Conservation (phyloP, 139 green algal species). For the Tetradesmus obliquus region DNA sequence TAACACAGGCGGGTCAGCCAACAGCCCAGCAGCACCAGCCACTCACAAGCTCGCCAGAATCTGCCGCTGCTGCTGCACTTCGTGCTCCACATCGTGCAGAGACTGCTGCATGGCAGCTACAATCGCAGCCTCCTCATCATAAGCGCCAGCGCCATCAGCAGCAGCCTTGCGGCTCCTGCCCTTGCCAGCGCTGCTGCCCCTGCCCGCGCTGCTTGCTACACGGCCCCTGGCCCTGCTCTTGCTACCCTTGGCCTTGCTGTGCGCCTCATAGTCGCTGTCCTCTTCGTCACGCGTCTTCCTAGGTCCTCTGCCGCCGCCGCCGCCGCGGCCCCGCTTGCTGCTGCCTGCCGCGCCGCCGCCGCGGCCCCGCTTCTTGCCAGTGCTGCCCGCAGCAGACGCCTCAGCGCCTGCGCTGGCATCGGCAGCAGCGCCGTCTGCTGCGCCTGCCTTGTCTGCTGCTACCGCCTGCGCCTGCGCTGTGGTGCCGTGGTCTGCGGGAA, state of each 20-base stretch:
- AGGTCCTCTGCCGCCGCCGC: background rate
- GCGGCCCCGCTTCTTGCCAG: background rate
- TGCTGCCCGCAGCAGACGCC: background rate
- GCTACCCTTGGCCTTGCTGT: background rate
- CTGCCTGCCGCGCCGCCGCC: background rate
- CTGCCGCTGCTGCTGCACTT: background rate
- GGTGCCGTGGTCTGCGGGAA: constrained; percentile 61
- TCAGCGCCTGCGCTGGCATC: background rate
- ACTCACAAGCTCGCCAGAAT: background rate
- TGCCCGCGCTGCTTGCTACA: background rate
- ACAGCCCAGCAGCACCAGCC: background rate
- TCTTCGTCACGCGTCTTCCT: background rate
- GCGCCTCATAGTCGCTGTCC: background rate
- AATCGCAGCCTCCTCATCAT: background rate
- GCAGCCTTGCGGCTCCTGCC: background rate
- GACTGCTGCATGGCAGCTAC: background rate
- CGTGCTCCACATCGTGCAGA: background rate
- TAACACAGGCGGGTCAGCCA: background rate
- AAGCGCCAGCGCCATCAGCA: background rate
- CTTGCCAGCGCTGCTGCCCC: background rate
- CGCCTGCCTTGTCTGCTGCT: background rate
- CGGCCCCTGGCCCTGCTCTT: background rate
- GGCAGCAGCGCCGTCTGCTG: background rate
- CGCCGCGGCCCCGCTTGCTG: background rate
- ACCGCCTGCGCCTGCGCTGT: constrained; percentile 11